Percentiles rank a stretch among this genome's conserved stretches.
Evolutionary conservation across 1,139 yeast species (phyloP).

Genomic region (Suhomyces chickasaworum): DNA sequence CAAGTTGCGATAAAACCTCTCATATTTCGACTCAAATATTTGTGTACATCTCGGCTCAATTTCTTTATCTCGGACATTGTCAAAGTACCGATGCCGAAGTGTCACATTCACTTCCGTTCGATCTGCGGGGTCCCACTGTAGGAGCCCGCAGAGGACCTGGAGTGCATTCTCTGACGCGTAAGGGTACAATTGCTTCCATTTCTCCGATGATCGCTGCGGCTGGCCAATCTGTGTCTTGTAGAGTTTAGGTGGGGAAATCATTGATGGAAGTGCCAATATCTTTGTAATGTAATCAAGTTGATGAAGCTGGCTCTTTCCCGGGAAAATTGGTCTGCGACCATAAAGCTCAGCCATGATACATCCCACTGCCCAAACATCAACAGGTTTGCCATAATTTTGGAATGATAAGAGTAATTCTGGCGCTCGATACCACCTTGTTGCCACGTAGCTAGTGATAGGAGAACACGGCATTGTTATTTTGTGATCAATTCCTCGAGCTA

Average conservation of each 20-base stretch:
- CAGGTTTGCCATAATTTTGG: conserved; percentile 54
- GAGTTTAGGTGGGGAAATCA: not conserved
- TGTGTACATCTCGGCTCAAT: conserved; percentile 53
- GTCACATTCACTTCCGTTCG: conserved; percentile 54
- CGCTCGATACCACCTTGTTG: conserved; percentile 95
- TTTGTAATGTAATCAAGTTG: conserved; percentile 66
- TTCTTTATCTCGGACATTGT: conserved; percentile 45
- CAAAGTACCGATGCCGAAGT: conserved; percentile 54
- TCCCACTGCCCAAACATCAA: conserved; percentile 83
- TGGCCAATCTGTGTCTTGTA: not conserved
- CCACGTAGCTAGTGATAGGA: conserved; percentile 81
- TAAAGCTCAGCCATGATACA: conserved; percentile 77
- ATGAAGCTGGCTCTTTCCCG: conserved; percentile 65
- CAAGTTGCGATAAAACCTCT: conserved; percentile 38
- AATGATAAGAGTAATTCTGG: conserved; percentile 81
- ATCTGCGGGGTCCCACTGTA: conserved; percentile 60
- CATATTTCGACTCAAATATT: conserved; percentile 65
- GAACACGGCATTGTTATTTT: conserved; percentile 33
- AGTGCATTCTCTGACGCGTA: conserved; percentile 54
- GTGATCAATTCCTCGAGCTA: conserved; percentile 73
- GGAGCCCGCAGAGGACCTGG: conserved; percentile 48
- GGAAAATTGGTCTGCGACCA: conserved; percentile 71
- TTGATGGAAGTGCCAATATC: conserved; percentile 62
- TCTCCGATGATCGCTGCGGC: conserved; percentile 38
- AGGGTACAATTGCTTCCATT: conserved; percentile 59